Conservation (phyloP, 176 grass and related monocot species). For the Puccinellia tenuiflora region DNA sequence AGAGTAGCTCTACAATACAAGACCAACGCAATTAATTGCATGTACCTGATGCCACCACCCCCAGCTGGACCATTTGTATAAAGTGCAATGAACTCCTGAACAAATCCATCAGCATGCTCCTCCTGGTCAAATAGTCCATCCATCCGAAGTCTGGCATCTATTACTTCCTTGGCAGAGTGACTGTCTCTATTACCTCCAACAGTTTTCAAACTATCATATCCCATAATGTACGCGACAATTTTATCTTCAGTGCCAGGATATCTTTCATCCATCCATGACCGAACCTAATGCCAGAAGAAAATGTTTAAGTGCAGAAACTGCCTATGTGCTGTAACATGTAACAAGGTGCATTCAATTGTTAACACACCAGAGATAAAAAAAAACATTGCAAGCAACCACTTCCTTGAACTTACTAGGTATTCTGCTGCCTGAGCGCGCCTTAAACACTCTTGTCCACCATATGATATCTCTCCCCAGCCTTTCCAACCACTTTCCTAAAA, state of each 20-base stretch:
- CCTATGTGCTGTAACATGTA: not conserved
- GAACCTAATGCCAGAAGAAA: conserved; percentile 49
- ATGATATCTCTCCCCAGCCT: conserved; percentile 97
- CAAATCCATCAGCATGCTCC: conserved; percentile 72
- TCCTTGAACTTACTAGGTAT: conserved; percentile 56
- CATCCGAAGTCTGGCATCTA: conserved; percentile 82
- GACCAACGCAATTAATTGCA: not conserved
- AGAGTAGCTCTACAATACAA: not conserved
- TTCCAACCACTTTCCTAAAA: conserved; percentile 84
- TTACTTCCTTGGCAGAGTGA: conserved; percentile 34
- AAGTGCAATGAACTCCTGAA: conserved; percentile 82
- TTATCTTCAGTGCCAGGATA: conserved; percentile 58
- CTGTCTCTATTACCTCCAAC: conserved; percentile 20
- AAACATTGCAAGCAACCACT: not conserved
- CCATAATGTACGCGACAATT: conserved; percentile 71
- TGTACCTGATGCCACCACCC: conserved; percentile 84
- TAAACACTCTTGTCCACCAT: conserved; percentile 67
- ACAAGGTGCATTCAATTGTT: not conserved
- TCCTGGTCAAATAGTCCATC: conserved; percentile 76
- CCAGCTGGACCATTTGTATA: conserved; percentile 94
- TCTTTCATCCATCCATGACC: conserved; percentile 77
- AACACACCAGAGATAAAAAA: not conserved
- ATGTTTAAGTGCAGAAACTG: not conserved
- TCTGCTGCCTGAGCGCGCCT: conserved; percentile 82
- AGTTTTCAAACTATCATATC: conserved; percentile 80